A percentile compares a stretch with the other conserved stretches of the same genome.
Conservation (phyloP, 2,329 filamentous ascomycete species). For the Curvularia sp. region DNA sequence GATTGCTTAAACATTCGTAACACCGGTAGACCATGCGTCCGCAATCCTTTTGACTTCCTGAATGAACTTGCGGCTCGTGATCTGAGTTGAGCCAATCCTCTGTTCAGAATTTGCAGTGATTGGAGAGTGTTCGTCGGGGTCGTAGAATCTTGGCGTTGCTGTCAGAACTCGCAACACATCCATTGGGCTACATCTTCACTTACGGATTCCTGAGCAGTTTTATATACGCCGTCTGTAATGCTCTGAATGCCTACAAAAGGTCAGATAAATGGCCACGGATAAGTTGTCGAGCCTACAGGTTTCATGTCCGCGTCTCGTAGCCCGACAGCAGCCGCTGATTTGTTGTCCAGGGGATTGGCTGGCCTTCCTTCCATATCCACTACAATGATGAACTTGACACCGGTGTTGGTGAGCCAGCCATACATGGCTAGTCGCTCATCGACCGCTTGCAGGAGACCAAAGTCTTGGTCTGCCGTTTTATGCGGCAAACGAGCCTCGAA, state of each 20-base stretch:
- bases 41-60: slow-evolving; percentile 86
- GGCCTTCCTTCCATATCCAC: slow-evolving; percentile 86
- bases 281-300: slow-evolving; percentile 62
- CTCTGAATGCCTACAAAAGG: slow-evolving; percentile 73
- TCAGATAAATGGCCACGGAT: slow-evolving; percentile 12
- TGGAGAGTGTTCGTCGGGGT: slow-evolving; percentile 82
- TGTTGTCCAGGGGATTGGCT: slow-evolving; percentile 46
- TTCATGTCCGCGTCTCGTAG: slow-evolving; percentile 87
- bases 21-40: slow-evolving; percentile 80
- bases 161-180: neutral
- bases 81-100: slow-evolving; percentile 65
- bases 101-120: slow-evolving; percentile 57
- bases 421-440: slow-evolving; percentile 94
- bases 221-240: slow-evolving; percentile 92
- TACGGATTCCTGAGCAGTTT: slow-evolving; percentile 79
- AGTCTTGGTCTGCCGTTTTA: slow-evolving; percentile 79
- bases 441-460: slow-evolving; percentile 88
- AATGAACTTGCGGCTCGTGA: slow-evolving; percentile 81
- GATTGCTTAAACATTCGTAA: slow-evolving; percentile 62
- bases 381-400: slow-evolving; percentile 86
- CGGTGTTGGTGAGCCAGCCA: slow-evolving; percentile 96
- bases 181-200: neutral
- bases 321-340: slow-evolving; percentile 63
- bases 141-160: slow-evolving; percentile 85
- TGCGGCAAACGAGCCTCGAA: slow-evolving; percentile 84